Conservation (phyloP, 2,329 filamentous ascomycete species). For the Monosporascus ibericus region DNA sequence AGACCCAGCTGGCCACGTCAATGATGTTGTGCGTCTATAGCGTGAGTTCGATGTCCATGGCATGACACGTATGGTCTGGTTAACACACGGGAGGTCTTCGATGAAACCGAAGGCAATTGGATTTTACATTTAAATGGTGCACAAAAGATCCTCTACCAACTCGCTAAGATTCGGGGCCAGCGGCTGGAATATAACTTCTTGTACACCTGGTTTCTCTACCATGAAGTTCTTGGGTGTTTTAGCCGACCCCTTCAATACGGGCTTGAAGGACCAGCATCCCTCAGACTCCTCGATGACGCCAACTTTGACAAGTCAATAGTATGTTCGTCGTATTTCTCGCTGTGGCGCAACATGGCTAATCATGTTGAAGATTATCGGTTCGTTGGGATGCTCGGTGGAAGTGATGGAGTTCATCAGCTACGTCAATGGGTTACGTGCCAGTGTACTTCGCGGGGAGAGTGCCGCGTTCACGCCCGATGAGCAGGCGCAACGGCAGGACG, state of each 20-base stretch:
- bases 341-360: conserved; percentile 3
- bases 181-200: conserved; percentile 31
- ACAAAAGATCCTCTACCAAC: conserved; percentile 28
- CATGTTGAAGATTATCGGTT: conserved; percentile 35
- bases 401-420: conserved; percentile 37
- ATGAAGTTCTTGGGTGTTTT: conserved; percentile 39
- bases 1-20: conserved; percentile 37
- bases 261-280: conserved; percentile 18
- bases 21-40: conserved; percentile 48
- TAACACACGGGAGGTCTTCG: conserved; percentile 35
- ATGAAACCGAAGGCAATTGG: conserved; percentile 41
- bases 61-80: neutral
- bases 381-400: conserved; percentile 40
- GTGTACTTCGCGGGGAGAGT: conserved; percentile 24
- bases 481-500: conserved; percentile 19
- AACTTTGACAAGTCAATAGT: conserved; percentile 26
- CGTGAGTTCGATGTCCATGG: conserved; percentile 22
- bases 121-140: conserved; percentile 38
- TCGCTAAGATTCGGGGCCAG: conserved; percentile 20
- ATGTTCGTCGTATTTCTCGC: conserved; percentile 3
- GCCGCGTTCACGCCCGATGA: conserved; percentile 18
- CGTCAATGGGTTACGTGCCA: conserved; percentile 30
- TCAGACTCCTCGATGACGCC: conserved; percentile 23
- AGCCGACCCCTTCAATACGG: conserved; percentile 28
- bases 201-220: conserved; percentile 41